Conservation (phyloP, 2,329 filamentous ascomycete species). For the Claviceps fusiformis region DNA sequence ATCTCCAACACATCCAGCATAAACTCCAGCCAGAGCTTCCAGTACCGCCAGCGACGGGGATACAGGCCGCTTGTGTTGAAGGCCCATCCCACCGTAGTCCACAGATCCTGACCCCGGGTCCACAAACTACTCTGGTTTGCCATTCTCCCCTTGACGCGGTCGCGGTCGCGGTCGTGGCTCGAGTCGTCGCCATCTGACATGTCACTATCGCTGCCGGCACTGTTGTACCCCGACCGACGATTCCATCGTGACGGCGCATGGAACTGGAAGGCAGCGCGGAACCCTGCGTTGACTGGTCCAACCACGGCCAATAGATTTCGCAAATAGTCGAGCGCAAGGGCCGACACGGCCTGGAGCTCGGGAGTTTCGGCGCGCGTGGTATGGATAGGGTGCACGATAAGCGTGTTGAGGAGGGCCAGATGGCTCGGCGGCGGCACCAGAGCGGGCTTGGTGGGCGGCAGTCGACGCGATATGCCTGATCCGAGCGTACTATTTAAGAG, state of each 20-base stretch:
- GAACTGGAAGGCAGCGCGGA: conserved; percentile 64
- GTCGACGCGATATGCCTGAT: conserved; percentile 29
- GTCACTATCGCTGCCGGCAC: conserved; percentile 28
- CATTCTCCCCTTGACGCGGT: conserved; percentile 42
- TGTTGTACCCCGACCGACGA: conserved; percentile 21
- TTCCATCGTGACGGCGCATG: conserved; percentile 18
- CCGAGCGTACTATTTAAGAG: conserved; percentile 52
- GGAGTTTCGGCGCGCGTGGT: conserved; percentile 57
- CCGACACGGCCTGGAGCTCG: conserved; percentile 49
- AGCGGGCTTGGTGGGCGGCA: conserved; percentile 26
- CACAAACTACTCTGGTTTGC: conserved; percentile 57
- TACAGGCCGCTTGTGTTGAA: conserved; percentile 75
- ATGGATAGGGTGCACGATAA: conserved; percentile 68
- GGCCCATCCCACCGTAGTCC: conserved; percentile 79
- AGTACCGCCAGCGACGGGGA: conserved; percentile 64
- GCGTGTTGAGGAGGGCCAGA: conserved; percentile 62
- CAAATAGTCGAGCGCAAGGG: conserved; percentile 56
- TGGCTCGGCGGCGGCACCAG: conserved; percentile 58
- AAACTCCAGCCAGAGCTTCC: conserved; percentile 67
- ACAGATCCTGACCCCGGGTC: conserved; percentile 71
- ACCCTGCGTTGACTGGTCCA: conserved; percentile 55
- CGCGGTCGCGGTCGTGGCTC: conserved; percentile 28
- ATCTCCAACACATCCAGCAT: conserved; percentile 66
- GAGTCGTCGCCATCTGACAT: conserved; percentile 27
- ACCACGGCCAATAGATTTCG: conserved; percentile 50